Conservation (phyloP, 139 green algal species). For the Ettlia oleoabundans region DNA sequence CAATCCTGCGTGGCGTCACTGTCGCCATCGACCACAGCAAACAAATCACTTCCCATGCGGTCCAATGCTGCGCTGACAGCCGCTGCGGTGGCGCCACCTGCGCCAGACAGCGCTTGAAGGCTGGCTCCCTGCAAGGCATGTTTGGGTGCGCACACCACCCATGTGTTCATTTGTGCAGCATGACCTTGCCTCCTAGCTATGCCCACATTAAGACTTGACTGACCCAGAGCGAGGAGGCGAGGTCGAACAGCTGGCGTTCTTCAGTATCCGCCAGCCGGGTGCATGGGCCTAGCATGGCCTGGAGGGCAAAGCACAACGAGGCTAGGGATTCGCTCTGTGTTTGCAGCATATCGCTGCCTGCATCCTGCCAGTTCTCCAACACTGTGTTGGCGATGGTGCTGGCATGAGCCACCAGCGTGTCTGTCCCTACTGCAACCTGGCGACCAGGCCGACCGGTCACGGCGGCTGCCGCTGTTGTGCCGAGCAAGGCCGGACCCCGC, state of each 20-base stretch:
- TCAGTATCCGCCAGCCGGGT: background rate
- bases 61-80: background rate
- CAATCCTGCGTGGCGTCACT: background rate
- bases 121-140: background rate
- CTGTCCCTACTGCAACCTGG: background rate
- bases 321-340: background rate
- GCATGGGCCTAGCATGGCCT: background rate
- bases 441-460: background rate
- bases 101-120: background rate
- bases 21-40: background rate
- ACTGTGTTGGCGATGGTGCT: background rate
- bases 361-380: background rate
- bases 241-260: background rate
- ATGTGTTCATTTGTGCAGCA: too few species aligned
- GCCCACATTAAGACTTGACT: too few species aligned
- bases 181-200: too few species aligned
- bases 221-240: constrained; percentile 3
- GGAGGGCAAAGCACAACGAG: constrained; percentile 21
- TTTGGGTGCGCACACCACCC: too few species aligned
- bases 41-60: constrained; percentile 1
- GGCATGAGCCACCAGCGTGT: background rate
- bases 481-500: background rate
- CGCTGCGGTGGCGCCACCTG: background rate
- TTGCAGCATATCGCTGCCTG: background rate
- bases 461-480: too few species aligned